These are phyloP conservation scores for Conringia planisiliqua DNA, from an alignment of 345 rosid genomes.

Conservation along the genomic window DNA sequence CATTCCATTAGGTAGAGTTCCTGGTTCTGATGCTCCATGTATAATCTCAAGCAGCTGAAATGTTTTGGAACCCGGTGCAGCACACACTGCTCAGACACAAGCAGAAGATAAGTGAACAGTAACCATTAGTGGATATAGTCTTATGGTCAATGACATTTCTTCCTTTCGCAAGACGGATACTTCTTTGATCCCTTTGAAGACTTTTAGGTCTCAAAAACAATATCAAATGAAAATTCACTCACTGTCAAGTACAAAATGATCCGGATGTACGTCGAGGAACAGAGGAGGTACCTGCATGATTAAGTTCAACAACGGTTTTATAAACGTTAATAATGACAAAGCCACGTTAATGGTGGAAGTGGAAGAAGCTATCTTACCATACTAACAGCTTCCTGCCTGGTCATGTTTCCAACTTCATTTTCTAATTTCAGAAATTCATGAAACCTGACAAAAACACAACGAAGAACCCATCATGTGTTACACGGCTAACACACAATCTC, in stretches of 20 bases:
- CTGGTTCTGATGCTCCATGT: conserved; percentile 61
- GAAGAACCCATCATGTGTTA: background rate
- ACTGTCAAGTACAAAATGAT: conserved; percentile 89
- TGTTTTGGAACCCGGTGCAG: conserved; percentile 98
- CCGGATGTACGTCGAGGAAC: conserved; percentile 76
- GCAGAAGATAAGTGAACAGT: background rate
- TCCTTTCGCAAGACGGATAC: background rate
- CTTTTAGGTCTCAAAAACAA: background rate
- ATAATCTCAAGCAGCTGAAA: conserved; percentile 91
- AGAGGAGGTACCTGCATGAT: conserved; percentile 81
- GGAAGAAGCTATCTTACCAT: conserved; percentile 47
- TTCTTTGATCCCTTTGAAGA: conserved; percentile 10
- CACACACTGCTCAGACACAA: conserved; percentile 66
- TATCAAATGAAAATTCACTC: conserved; percentile 43
- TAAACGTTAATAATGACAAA: background rate
- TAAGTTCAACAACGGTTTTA: background rate
- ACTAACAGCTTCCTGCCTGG: conserved; percentile 97
- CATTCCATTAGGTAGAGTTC: conserved; percentile 76
- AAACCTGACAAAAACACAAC: conserved; percentile 47
- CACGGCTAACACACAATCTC: background rate
- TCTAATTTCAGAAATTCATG: conserved; percentile 93
- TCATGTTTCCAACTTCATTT: conserved; percentile 93
- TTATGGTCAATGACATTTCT: background rate
- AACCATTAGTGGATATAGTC: background rate
- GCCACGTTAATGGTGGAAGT: background rate